Evolutionary conservation across 345 rosid genomes (phyloP).

Genomic region (Diplotaxis tenuifolia): DNA sequence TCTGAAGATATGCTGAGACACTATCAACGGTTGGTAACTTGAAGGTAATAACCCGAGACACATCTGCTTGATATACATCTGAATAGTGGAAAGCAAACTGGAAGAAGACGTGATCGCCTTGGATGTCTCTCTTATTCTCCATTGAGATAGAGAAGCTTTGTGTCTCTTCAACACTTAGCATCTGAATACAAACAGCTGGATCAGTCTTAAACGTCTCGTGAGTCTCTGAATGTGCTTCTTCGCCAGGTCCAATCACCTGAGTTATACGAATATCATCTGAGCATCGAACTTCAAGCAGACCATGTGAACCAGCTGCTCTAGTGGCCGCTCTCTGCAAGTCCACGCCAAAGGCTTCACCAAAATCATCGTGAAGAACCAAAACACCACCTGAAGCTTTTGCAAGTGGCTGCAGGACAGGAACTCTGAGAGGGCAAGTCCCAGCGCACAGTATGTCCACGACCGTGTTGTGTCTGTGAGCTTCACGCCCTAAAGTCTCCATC

Average conservation of each 20-base stretch:
- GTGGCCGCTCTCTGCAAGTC: slow-evolving; percentile 92
- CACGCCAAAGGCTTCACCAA: slow-evolving; percentile 97
- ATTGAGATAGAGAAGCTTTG: slow-evolving; percentile 84
- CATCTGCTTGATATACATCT: slow-evolving; percentile 83
- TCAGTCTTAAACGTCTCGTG: slow-evolving; percentile 72
- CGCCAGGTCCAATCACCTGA: slow-evolving; percentile 97
- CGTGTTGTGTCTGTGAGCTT: slow-evolving; percentile 69
- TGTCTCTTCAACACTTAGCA: slow-evolving; percentile 92
- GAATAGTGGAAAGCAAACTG: slow-evolving; percentile 80
- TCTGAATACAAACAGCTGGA: slow-evolving; percentile 63
- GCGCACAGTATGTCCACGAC: slow-evolving; percentile 94
- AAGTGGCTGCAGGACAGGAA: slow-evolving; percentile 88
- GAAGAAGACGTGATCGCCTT: slow-evolving; percentile 63
- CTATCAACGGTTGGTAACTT: slow-evolving; percentile 84
- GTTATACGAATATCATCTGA: slow-evolving; percentile 87
- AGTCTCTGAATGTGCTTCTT: slow-evolving; percentile 77
- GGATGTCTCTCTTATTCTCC: slow-evolving; percentile 85
- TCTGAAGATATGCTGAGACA: slow-evolving; percentile 75
- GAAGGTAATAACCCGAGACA: slow-evolving; percentile 79
- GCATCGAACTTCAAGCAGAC: slow-evolving; percentile 87
- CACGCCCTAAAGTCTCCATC: slow-evolving; percentile 83
- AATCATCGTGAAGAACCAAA: slow-evolving; percentile 94
- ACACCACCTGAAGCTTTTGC: slow-evolving; percentile 95
- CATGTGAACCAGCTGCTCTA: slow-evolving; percentile 82
- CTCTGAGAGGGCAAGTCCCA: slow-evolving; percentile 93